Evolutionary conservation across 2,329 filamentous ascomycete species (phyloP).

Genomic region (Hypoxylon sp.): DNA sequence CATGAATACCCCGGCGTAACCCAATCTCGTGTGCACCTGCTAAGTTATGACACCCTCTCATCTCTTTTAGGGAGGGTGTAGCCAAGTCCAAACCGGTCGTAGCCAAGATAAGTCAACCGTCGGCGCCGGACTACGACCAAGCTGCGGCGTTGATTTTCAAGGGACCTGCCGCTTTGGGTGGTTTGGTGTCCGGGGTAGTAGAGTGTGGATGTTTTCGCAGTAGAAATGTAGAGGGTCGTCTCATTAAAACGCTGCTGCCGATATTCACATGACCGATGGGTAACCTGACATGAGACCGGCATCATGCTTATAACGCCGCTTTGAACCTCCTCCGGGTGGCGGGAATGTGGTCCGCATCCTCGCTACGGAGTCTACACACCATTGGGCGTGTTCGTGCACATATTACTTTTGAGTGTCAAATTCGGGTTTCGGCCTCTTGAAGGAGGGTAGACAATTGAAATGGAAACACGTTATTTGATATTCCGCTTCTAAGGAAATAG

Average conservation of each 20-base stretch:
- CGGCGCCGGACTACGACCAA: slow-evolving; percentile 12
- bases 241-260: slow-evolving; percentile 15
- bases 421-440: slow-evolving; percentile 26
- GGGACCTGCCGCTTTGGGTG: slow-evolving; percentile 37
- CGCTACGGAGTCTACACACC: not conserved
- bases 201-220: slow-evolving; percentile 25
- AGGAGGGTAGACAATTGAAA: slow-evolving; percentile 17
- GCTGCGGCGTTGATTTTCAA: slow-evolving; percentile 13
- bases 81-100: slow-evolving; percentile 5
- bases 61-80: slow-evolving; percentile 10
- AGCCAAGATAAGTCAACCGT: slow-evolving; percentile 30
- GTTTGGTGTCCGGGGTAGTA: slow-evolving; percentile 16
- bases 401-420: slow-evolving; percentile 4
- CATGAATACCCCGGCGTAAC: not conserved
- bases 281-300: slow-evolving; percentile 6
- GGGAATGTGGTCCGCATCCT: not conserved
- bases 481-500: slow-evolving; percentile 6
- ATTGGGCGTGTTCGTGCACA: not conserved
- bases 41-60: slow-evolving; percentile 14
- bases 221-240: slow-evolving; percentile 25
- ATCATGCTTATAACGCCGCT: slow-evolving; percentile 9
- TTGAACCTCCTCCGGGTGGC: slow-evolving; percentile 10
- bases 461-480: slow-evolving; percentile 7
- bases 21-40: slow-evolving; percentile 8
- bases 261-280: slow-evolving; percentile 33